A percentile compares a stretch with the other conserved stretches of the same genome.
phyloP scores from a whole-genome alignment of 1,284 basidiomycete genomes.

The Heterobasidion irregulare region DNA sequence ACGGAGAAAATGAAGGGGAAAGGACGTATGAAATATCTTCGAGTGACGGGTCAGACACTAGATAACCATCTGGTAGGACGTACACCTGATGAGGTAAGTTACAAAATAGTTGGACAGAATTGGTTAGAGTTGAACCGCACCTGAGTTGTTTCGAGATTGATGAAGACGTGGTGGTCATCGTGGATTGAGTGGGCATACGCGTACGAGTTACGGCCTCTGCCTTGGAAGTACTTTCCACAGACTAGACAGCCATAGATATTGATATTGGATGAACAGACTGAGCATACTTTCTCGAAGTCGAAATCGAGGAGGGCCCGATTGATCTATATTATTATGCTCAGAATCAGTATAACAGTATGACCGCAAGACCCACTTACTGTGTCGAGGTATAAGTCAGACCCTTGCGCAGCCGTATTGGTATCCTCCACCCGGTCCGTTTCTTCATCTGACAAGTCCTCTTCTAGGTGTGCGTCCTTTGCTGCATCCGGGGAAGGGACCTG shows the following conservation, averaged over 20 bases:
- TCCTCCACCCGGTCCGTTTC: slow-evolving; percentile 34
- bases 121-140: slow-evolving; percentile 32
- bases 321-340: slow-evolving; percentile 36
- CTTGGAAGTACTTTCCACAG: slow-evolving; percentile 99
- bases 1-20: slow-evolving; percentile 70
- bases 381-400: slow-evolving; percentile 92
- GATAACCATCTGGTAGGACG: slow-evolving; percentile 96
- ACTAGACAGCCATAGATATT: slow-evolving; percentile 98
- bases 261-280: slow-evolving; percentile 92
- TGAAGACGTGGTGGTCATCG: slow-evolving; percentile 97
- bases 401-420: slow-evolving; percentile 37
- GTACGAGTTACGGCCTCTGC: slow-evolving; percentile 86
- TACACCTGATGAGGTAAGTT: slow-evolving; percentile 62
- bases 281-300: slow-evolving; percentile 99
- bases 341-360: neutral
- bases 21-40: slow-evolving; percentile 93
- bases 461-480: neutral
- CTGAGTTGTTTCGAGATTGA: slow-evolving; percentile 90
- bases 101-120: neutral
- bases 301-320: slow-evolving; percentile 90
- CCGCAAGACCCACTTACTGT: slow-evolving; percentile 48
- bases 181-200: slow-evolving; percentile 97
- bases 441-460: slow-evolving; percentile 1
- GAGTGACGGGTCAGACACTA: slow-evolving; percentile 89
- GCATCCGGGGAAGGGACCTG: neutral